Evolutionary conservation across 345 rosid species (phyloP).

Genomic region (thale cress (Arabidopsis thaliana)): DNA sequence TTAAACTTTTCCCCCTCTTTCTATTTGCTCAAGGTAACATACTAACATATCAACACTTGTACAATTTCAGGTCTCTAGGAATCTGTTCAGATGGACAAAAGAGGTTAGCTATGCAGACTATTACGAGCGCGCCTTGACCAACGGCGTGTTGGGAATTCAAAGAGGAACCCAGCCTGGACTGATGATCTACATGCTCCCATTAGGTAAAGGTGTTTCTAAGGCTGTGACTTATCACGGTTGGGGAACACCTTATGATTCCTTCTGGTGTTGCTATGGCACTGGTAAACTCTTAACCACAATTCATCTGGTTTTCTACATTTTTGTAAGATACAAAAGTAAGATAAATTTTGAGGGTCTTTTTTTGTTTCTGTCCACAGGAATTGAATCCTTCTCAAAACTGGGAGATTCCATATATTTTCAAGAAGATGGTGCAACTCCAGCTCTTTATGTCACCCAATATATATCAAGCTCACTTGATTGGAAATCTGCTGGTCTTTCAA

Average conservation of each 20-base stretch:
- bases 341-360: constrained; percentile 4
- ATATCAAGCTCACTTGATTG: constrained; percentile 79
- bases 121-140: constrained; percentile 87
- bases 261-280: constrained; percentile 99
- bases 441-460: constrained; percentile 79
- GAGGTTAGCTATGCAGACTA: constrained; percentile 89
- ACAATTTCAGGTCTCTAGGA: constrained; percentile 74
- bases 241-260: constrained; percentile 74
- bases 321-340: not conserved
- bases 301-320: not conserved
- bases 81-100: constrained; percentile 91
- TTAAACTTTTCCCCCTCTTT: not conserved
- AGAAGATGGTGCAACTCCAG: constrained; percentile 66
- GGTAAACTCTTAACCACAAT: constrained; percentile 48
- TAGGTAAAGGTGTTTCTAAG: constrained; percentile 74
- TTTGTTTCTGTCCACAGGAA: constrained; percentile 49
- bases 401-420: constrained; percentile 96
- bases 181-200: constrained; percentile 98
- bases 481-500: constrained; percentile 58
- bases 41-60: not conserved
- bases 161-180: constrained; percentile 89
- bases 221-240: constrained; percentile 77
- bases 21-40: constrained; percentile 13
- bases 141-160: constrained; percentile 90
- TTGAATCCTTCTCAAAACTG: constrained; percentile 90